Base-by-base conservation (phyloP, 495 filamentous ascomycete genomes). In the Tricharina praecox region DNA sequence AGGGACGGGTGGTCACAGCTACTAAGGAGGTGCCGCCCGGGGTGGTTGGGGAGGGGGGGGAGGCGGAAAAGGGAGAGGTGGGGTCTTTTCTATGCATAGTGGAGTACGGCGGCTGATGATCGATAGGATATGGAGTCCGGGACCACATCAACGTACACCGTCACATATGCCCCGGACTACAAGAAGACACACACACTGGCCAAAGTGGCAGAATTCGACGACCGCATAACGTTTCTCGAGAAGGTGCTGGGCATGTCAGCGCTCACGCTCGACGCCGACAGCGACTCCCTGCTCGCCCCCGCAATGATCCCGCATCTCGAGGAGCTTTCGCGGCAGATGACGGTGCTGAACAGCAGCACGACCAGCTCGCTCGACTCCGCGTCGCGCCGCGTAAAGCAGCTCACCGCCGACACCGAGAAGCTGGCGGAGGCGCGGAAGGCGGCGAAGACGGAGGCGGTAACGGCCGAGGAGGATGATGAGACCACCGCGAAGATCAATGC, bases 131-230 rank as follows among this genome's bases (percentile, higher is more conserved):
- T 18, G 51, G 21, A 50, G n/a, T 10, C 20, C 0, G 37, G 24
- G 34, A 32, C 19, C 25, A 52, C 51, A 7, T 28, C 56, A 26
- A 69, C 66, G 26, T 75, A 77, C 61, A 74, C 68, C 11, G 62
- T 76, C 47, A 70, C 68, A 50, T 69, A 74, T 54, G 65, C 69
- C 50, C 65, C 81, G 39, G 58, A 65, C 23, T 76, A 76, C 49
- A 68, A 77, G 38, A 67, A 76, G 53, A 74, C 67, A 8, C 75
- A 78, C 56, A 68, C 80, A 16, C 71, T 95, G 10, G 74, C 79
- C 16, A 81, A 83, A 56, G 83, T 84, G 4, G 83, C 86, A 20
- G 82, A 88, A 47, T 93, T 96, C 50, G 90, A 95, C 59, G 67
- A 71, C 25, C 78, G 90, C 3, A 70, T 99, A 2, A 66, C 79